Percentiles rank a stretch among this genome's conserved stretches.
Conservation (phyloP, 2,329 filamentous ascomycete genomes). For the Orbilia oligospora region DNA sequence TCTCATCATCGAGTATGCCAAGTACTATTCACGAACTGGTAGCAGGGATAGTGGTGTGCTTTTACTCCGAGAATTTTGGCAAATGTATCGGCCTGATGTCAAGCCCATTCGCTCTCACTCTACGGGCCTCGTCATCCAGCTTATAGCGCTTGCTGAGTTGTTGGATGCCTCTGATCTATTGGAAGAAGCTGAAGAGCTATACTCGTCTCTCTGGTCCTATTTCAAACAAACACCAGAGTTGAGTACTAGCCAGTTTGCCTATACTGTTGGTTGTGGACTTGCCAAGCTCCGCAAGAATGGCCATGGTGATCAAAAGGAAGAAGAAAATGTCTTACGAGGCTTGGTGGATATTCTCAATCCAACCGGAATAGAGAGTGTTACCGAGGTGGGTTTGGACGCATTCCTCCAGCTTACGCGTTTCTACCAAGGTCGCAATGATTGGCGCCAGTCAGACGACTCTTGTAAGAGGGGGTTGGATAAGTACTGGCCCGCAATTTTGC, state of each 20-base stretch:
- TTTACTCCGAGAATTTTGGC: conserved; percentile 44
- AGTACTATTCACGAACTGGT: conserved; percentile 33
- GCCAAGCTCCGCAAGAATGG: conserved; percentile 31
- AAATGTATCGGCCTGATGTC: conserved; percentile 33
- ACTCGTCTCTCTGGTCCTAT: conserved; percentile 33
- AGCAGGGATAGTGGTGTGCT: conserved; percentile 37
- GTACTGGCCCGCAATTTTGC: conserved; percentile 28
- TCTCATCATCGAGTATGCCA: conserved; percentile 37
- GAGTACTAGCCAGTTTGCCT: conserved; percentile 30
- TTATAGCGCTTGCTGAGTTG: conserved; percentile 25
- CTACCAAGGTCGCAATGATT: conserved; percentile 28
- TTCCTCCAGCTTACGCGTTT: conserved; percentile 39
- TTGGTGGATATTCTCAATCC: conserved; percentile 46
- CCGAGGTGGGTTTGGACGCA: conserved; percentile 33
- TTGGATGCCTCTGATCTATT: conserved; percentile 34
- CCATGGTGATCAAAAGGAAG: conserved; percentile 36
- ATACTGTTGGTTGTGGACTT: conserved; percentile 37
- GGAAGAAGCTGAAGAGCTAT: conserved; percentile 46
- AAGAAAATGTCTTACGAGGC: conserved; percentile 34
- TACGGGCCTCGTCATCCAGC: conserved; percentile 18
- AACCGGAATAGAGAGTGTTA: background rate
- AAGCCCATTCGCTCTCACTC: conserved; percentile 35
- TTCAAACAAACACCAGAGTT: conserved; percentile 40
- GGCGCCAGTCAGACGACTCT: background rate
- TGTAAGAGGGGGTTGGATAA: conserved; percentile 12